Base-by-base conservation (phyloP, 73 alveolate species). In the Paramecium pentaurelia region DNA sequence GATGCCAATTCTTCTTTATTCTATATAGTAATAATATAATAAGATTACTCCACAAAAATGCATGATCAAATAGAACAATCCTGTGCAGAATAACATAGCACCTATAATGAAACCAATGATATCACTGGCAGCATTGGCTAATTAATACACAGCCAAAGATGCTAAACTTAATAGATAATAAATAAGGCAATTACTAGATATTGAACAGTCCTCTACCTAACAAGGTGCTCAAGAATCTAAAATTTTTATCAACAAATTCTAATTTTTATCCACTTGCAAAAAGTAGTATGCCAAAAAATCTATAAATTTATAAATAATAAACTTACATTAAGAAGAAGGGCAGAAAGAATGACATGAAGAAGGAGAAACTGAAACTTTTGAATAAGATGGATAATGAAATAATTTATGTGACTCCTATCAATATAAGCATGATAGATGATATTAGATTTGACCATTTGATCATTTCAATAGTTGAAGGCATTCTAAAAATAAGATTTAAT, bases 71-170 rank as follows among this genome's bases (percentile, higher is more conserved):
- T 75, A 75, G 7, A 75, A 32, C 4, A 6, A 4, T 4, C 88
- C 71, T 36, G 64, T 40, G 20, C 30, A 75, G 40, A 75, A 75
- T 75, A 75, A 20, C 38, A 36, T 18, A 2, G 10, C 71, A 0
- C 88, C 71, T 36, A 75, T 32, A 8, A 75, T 75, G 37, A 75
- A 75, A 5, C 88, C 88, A 22, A 75, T 36, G 8, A 75, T 36
- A 22, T 75, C 59, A 6, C 70, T 75, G 14, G 71, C 7, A 75
- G 54, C 88, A 16, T 37, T 14, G 9, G 88, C 11, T 37, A 75
- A 75, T 75, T 75, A 16, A 75, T 75, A 75, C 9, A 36, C 88
- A 32, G 88, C 88, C 18, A 75, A 22, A 32, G 88, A 75, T 75
- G 88, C 88, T 37, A 75, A 75, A 8, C 88, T 75, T 8, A 6